Conservation (phyloP, 2,329 filamentous ascomycete species). For the Scedosporium apiospermum region DNA sequence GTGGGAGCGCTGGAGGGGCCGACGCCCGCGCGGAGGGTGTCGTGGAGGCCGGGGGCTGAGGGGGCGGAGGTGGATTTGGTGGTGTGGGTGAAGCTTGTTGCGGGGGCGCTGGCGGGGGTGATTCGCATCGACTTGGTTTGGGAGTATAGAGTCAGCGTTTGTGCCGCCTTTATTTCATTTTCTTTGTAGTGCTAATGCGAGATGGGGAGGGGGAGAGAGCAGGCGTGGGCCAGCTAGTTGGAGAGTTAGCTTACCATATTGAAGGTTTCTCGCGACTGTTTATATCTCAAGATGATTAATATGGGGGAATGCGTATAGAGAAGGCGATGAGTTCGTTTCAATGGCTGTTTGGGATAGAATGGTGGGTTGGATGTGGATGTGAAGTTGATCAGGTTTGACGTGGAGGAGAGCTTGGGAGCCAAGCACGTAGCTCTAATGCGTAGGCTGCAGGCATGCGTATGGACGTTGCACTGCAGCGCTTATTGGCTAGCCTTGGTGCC, state of each 20-base stretch:
- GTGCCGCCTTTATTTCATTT: background rate
- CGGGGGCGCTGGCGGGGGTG: slow-evolving; percentile 60
- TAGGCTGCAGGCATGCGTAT: background rate
- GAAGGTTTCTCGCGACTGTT: background rate
- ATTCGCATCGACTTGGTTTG: slow-evolving; percentile 71
- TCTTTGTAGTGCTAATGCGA: background rate
- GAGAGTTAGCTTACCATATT: background rate
- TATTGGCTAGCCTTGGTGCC: background rate
- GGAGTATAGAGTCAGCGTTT: slow-evolving; percentile 3
- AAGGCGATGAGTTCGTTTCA: background rate
- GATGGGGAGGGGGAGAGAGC: slow-evolving; percentile 6
- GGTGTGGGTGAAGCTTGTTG: slow-evolving; percentile 56
- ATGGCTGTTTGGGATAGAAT: background rate
- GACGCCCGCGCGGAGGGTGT: slow-evolving; percentile 80
- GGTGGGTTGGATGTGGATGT: background rate
- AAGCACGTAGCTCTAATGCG: background rate
- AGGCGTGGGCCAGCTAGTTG: background rate
- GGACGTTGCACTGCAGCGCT: background rate
- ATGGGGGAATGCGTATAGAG: background rate
- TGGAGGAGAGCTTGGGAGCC: background rate
- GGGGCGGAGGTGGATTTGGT: slow-evolving; percentile 61
- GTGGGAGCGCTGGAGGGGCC: slow-evolving; percentile 45
- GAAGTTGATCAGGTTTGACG: background rate
- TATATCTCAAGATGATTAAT: background rate
- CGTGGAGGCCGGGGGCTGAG: slow-evolving; percentile 86